phyloP scores from a whole-genome alignment of 805 yeast genomes.

The Kazachstania viticola region DNA sequence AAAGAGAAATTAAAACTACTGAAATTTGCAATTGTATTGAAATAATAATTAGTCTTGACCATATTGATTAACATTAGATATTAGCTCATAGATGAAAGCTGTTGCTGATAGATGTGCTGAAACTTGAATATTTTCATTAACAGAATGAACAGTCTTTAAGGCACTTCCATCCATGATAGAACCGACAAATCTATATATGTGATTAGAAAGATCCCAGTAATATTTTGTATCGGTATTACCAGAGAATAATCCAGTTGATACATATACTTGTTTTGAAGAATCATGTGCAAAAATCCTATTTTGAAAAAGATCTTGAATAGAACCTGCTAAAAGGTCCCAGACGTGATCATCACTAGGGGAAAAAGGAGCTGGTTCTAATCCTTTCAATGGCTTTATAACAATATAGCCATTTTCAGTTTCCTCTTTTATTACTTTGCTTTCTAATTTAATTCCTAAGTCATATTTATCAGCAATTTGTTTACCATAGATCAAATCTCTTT shows the following conservation, averaged over 20 bases:
- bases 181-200: conserved; percentile 40
- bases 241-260: conserved; percentile 40
- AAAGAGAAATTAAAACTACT: background rate
- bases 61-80: conserved; percentile 22
- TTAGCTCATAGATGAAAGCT: conserved; percentile 44
- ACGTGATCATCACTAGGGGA: conserved; percentile 28
- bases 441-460: conserved; percentile 33
- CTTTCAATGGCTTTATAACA: conserved; percentile 11
- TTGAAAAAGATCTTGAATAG: conserved; percentile 43
- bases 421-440: conserved; percentile 15
- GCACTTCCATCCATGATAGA: conserved; percentile 9
- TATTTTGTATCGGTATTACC: conserved; percentile 54
- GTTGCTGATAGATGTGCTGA: conserved; percentile 49
- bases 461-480: conserved; percentile 34
- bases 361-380: conserved; percentile 31
- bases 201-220: conserved; percentile 44
- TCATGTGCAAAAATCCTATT: conserved; percentile 30
- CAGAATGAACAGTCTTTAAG: conserved; percentile 40
- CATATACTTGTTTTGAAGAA: conserved; percentile 15
- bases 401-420: conserved; percentile 24
- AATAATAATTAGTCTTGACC: conserved; percentile 1
- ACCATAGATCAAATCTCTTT: conserved; percentile 29
- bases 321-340: conserved; percentile 38
- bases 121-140: conserved; percentile 46
- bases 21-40: background rate